These are phyloP conservation scores for Prunella vulgaris DNA, from an alignment of 257 asterid genomes.

Conservation along the genomic window DNA sequence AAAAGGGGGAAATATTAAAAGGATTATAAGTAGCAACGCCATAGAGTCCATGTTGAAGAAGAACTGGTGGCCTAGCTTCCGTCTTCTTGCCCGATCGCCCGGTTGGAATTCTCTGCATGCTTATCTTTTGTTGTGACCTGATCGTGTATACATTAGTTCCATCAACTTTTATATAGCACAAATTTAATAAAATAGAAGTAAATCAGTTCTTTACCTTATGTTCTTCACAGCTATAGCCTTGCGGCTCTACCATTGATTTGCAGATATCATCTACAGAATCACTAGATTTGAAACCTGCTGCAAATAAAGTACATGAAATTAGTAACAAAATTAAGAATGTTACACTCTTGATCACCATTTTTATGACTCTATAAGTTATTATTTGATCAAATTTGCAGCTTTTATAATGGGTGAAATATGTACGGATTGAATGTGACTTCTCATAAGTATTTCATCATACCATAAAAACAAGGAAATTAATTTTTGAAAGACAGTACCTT, in stretches of 20 bases:
- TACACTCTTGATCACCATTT: no score
- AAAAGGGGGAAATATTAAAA: slow-evolving; percentile 13
- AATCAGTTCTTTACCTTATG: slow-evolving; percentile 37
- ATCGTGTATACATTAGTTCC: neutral
- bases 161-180: neutral
- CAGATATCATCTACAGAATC: slow-evolving; percentile 43
- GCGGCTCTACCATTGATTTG: slow-evolving; percentile 37
- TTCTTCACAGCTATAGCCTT: slow-evolving; percentile 62
- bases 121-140: slow-evolving; percentile 68
- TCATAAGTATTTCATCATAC: no score
- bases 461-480: no score
- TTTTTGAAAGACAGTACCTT: no score
- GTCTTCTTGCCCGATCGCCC: slow-evolving; percentile 27
- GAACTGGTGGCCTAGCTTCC: slow-evolving; percentile 41
- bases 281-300: slow-evolving; percentile 1
- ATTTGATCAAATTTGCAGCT: no score
- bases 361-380: no score
- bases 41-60: slow-evolving; percentile 62
- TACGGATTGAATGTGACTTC: no score
- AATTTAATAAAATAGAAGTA: no score
- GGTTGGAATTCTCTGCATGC: slow-evolving; percentile 58
- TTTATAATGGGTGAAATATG: no score
- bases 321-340: no score
- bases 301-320: no score
- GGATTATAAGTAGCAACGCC: neutral